Conservation (phyloP, 1,284 basidiomycete species). For the Termitomyces sp. region DNA sequence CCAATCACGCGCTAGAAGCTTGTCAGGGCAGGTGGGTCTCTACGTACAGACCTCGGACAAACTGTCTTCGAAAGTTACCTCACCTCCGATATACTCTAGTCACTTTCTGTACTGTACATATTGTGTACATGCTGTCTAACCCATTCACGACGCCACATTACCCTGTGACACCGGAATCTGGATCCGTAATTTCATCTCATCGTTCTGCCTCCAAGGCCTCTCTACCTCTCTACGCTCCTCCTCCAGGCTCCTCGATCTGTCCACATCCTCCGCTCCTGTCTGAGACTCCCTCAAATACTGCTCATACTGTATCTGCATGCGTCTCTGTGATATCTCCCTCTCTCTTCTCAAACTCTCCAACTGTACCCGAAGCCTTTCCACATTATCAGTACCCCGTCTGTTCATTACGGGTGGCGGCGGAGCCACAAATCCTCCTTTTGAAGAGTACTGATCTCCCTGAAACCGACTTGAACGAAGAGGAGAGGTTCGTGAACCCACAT, state of each 20-base stretch:
- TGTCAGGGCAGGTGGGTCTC: too few species aligned
- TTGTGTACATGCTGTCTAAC: too few species aligned
- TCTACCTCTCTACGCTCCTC: background rate
- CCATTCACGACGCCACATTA: too few species aligned
- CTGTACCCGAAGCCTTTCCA: background rate
- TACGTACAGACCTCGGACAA: too few species aligned
- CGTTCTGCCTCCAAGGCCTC: too few species aligned
- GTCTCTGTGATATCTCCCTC: background rate
- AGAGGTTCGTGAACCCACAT: too few species aligned
- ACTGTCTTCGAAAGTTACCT: too few species aligned
- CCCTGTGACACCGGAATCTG: too few species aligned
- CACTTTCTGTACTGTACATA: too few species aligned
- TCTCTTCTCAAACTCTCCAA: constrained; percentile 2
- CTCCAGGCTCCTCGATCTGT: background rate
- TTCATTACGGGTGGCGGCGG: background rate
- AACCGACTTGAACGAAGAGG: background rate
- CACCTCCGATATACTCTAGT: too few species aligned
- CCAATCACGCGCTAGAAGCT: too few species aligned
- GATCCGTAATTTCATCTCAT: too few species aligned
- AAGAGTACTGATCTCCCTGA: background rate
- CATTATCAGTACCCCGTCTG: background rate
- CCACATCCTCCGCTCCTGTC: background rate
- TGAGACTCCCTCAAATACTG: background rate
- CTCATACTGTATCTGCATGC: background rate
- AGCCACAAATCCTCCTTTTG: background rate